phyloP scores from a whole-genome alignment of 805 yeast genomes.

The Starmera amethionina region DNA sequence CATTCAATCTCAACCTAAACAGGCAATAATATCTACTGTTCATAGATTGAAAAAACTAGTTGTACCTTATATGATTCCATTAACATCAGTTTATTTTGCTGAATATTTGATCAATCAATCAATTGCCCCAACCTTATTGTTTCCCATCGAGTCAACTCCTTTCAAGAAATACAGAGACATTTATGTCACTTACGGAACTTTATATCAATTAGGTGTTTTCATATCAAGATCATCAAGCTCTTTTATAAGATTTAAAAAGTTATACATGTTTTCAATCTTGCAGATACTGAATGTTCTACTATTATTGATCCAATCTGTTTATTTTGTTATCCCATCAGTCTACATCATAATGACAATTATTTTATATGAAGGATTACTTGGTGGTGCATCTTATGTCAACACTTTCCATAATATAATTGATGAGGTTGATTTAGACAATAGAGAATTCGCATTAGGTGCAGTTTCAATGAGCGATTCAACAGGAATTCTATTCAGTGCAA shows the following conservation, averaged over 20 bases:
- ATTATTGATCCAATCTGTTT: slow-evolving; percentile 56
- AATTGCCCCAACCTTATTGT: slow-evolving; percentile 77
- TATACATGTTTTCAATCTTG: slow-evolving; percentile 54
- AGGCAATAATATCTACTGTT: slow-evolving; percentile 15
- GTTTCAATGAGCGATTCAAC: slow-evolving; percentile 77
- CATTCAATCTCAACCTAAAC: background rate
- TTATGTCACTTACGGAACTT: slow-evolving; percentile 82
- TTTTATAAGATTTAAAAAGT: slow-evolving; percentile 43
- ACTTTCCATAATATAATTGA: slow-evolving; percentile 76
- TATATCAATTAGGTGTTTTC: slow-evolving; percentile 89
- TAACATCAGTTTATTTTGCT: slow-evolving; percentile 71
- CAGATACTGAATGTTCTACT: slow-evolving; percentile 57
- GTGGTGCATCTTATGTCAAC: slow-evolving; percentile 86
- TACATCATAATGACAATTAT: slow-evolving; percentile 54
- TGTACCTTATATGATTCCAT: slow-evolving; percentile 72
- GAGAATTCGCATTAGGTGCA: slow-evolving; percentile 77
- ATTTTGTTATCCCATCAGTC: slow-evolving; percentile 44
- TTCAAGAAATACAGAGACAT: slow-evolving; percentile 69
- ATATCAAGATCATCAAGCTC: slow-evolving; percentile 79
- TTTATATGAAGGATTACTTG: slow-evolving; percentile 83
- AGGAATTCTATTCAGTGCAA: slow-evolving; percentile 78
- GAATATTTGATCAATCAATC: slow-evolving; percentile 92
- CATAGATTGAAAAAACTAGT: slow-evolving; percentile 32
- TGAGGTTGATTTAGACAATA: slow-evolving; percentile 33
- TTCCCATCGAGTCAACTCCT: slow-evolving; percentile 63